Evolutionary conservation across 1,284 basidiomycete genomes (phyloP), one percentile per base, ranked within the genome.

Genomic region (Lignosus rhinocerotis): DNA sequence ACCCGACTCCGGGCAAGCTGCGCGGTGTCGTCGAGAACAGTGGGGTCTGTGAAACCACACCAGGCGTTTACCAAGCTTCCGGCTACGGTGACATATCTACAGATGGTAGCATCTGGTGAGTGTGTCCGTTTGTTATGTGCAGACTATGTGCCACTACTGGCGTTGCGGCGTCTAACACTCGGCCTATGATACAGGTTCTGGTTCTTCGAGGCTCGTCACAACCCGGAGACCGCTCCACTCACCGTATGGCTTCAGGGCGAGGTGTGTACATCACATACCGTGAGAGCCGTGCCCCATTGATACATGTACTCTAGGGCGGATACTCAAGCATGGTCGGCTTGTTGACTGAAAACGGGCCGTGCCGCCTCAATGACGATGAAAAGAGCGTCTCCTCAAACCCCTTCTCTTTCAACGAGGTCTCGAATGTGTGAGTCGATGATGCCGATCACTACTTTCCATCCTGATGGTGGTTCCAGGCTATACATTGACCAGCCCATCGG

Each of bases 271-370:
- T 10, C 14, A n/a, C 11, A 1, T n/a, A n/a, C 11, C n/a, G 11
- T n/a, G 5, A n/a, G 14, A 5, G 36, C 11, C 36, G 5, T 8
- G 11, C 42, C 6, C 25, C 36, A 12, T 36, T 5, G 44, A 33
- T 19, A 53, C n/a, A 49, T 7, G n/a, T 50, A 16, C 36, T 39
- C 42, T 75, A 76, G 78, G 83, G 86, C 4, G 87, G 86, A 58
- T 82, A 78, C 60, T 86, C 82, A 2, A 83, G 81, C 51, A 86
- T 87, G 82, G 79, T 87, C 46, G 86, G 87, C n/a, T 74, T 88
- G 16, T 79, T 88, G 64, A 84, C 87, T 62, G 86, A 86, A 65
- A 73, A 80, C 42, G 83, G 84, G 0, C 84, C 87, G 3, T 88
- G 86, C 68, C 76, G 80, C 8, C 82, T 86, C 59, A 81, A 75